Conservation (phyloP, 2,329 filamentous ascomycete genomes). For the Fusarium duplospermum region DNA sequence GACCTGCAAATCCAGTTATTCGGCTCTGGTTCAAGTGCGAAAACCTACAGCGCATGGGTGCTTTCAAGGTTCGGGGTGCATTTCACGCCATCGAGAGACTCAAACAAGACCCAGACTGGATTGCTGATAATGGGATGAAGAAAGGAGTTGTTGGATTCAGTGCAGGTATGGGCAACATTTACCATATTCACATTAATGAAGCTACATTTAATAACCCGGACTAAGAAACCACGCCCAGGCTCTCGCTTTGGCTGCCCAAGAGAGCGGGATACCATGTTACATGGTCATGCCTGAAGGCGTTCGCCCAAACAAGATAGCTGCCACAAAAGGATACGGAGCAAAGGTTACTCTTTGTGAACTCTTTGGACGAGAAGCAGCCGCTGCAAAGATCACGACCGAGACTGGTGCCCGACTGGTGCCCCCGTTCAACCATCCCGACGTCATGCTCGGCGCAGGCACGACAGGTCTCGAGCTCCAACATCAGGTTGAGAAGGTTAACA, state of each 20-base stretch:
- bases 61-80: neutral
- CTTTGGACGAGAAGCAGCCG: neutral
- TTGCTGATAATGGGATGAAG: neutral
- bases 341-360: neutral
- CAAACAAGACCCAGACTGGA: neutral
- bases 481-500: neutral
- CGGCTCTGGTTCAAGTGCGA: neutral
- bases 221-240: neutral
- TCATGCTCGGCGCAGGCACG: neutral
- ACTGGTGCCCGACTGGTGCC: neutral
- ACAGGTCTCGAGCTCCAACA: neutral
- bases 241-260: neutral
- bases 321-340: neutral
- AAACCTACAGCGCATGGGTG: neutral
- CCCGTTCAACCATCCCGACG: neutral
- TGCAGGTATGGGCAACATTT: neutral
- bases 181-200: too few relatives aligned
- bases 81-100: neutral
- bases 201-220: too few relatives aligned
- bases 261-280: neutral
- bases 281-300: neutral
- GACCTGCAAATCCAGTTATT: neutral
- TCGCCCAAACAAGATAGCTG: neutral
- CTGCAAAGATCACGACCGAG: neutral
- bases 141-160: neutral